These are phyloP conservation scores for Trichoderma lentiforme DNA, from an alignment of 2,329 filamentous ascomycete genomes.

Conservation along the genomic window DNA sequence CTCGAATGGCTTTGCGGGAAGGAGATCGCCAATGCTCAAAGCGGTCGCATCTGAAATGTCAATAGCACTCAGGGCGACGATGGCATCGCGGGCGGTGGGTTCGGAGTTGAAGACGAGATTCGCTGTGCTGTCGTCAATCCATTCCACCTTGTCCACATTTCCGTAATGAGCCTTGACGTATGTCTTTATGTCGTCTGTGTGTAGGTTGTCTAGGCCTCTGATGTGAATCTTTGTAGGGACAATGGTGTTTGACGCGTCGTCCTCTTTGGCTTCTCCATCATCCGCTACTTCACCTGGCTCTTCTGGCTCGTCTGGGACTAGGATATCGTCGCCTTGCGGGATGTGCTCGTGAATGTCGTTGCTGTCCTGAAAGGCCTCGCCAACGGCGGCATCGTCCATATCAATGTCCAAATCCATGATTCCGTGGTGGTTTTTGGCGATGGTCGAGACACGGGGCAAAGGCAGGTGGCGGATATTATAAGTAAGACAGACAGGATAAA, in stretches of 20 bases:
- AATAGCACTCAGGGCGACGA: slow-evolving; percentile 51
- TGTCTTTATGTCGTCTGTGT: slow-evolving; percentile 72
- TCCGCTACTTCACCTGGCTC: slow-evolving; percentile 39
- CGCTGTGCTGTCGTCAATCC: slow-evolving; percentile 90
- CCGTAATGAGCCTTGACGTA: slow-evolving; percentile 69
- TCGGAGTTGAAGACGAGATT: slow-evolving; percentile 74
- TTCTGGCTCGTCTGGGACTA: slow-evolving; percentile 38
- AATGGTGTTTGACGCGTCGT: slow-evolving; percentile 28
- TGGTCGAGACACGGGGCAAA: background rate
- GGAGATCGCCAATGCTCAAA: slow-evolving; percentile 58
- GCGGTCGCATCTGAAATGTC: slow-evolving; percentile 52
- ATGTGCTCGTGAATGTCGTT: slow-evolving; percentile 28
- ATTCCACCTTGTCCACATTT: slow-evolving; percentile 67
- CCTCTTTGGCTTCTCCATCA: slow-evolving; percentile 28
- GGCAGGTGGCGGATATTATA: background rate
- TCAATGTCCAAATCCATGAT: slow-evolving; percentile 68
- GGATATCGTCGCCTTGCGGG: slow-evolving; percentile 36
- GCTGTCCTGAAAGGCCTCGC: slow-evolving; percentile 24
- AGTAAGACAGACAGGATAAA: background rate
- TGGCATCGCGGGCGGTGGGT: slow-evolving; percentile 49
- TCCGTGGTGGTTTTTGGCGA: background rate
- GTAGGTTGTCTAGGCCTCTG: slow-evolving; percentile 76
- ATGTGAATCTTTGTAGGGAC: slow-evolving; percentile 69
- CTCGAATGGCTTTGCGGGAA: slow-evolving; percentile 67
- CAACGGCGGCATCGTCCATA: slow-evolving; percentile 61